Evolutionary conservation across 495 filamentous ascomycete genomes (phyloP), one percentile per base, ranked within the genome.

Genomic region (Neurospora sp.): DNA sequence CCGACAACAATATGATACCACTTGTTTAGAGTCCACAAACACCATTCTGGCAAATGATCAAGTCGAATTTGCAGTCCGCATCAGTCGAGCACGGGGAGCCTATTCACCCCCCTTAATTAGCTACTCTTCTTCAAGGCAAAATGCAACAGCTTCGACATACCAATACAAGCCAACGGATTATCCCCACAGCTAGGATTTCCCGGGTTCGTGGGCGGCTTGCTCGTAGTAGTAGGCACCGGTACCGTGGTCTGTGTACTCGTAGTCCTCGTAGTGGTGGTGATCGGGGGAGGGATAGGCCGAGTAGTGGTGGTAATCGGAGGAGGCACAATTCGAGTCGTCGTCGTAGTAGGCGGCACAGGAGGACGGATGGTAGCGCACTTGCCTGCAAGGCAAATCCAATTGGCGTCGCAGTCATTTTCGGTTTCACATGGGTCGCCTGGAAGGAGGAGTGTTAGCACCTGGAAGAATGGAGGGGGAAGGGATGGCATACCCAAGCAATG

Each of bases 1-100:
- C 9, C 45, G 7, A 4, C 45, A 4, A 53, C 9, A 6, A 27
- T 27, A 14, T 53, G 45, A 53, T 53, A 27, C 9, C 45, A 6
- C 20, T 5, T 61, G 31, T n/a, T 75, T n/a, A 78, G 3, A 79
- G 74, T 9, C 76, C 69, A 39, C 77, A 79, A 7, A 77, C 70
- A 18, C 76, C 73, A 70, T 77, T 70, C 71, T 73, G 73, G 73
- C 77, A 79, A 12, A 77, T 71, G 47, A 77, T 77, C 70, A 79
- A 73, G 20, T 71, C 70, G 5, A 71, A 76, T 1, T 74, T 73
- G 68, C 77, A 79, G 53, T 79, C 76, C 1, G 76, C 71, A 61
- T 79, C 74, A 1, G 74, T 75, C 59, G 68, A 47, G 68, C 77
- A 79, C 5, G 41, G 47, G 1, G 72, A 39, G 39, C 77, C 77